Evolutionary conservation across 495 filamentous ascomycete genomes (phyloP).

Genomic region (Trichoderma gamsii): DNA sequence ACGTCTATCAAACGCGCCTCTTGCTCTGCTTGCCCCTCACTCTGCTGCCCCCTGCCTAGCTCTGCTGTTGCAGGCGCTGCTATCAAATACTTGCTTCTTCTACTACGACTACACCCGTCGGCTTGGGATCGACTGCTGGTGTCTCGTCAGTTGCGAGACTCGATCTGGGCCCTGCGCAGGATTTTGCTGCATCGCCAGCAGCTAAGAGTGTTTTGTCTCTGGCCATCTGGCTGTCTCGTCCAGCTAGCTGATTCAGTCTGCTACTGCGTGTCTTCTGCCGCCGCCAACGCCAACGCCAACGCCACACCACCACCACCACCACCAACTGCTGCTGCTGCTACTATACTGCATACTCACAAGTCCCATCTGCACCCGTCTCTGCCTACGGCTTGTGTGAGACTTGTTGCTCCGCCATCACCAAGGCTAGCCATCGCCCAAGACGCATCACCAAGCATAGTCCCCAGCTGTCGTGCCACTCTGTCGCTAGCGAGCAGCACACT

Average conservation of each 20-base stretch:
- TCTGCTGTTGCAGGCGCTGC: too few relatives aligned
- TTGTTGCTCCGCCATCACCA: neutral
- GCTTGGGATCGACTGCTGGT: neutral
- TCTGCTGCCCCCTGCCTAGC: neutral
- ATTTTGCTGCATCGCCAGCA: neutral
- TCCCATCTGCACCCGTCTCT: neutral
- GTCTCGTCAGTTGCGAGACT: neutral
- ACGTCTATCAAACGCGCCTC: too few relatives aligned
- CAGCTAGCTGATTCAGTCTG: neutral
- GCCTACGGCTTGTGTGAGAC: neutral
- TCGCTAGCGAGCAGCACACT: constrained; percentile 8
- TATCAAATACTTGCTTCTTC: neutral
- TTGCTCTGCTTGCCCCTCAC: neutral
- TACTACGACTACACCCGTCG: neutral
- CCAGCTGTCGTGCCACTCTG: constrained; percentile 3
- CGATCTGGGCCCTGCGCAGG: too few relatives aligned
- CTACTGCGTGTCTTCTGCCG: neutral
- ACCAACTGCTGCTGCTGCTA: neutral
- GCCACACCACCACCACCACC: neutral
- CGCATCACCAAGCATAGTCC: neutral
- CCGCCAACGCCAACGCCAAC: neutral
- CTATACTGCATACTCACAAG: neutral
- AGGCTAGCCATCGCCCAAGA: neutral
- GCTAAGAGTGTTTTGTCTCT: neutral
- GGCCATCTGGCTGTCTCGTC: neutral